Base-by-base conservation (phyloP, 192 early-diverging fungal species). In the Coemansia sp. region DNA sequence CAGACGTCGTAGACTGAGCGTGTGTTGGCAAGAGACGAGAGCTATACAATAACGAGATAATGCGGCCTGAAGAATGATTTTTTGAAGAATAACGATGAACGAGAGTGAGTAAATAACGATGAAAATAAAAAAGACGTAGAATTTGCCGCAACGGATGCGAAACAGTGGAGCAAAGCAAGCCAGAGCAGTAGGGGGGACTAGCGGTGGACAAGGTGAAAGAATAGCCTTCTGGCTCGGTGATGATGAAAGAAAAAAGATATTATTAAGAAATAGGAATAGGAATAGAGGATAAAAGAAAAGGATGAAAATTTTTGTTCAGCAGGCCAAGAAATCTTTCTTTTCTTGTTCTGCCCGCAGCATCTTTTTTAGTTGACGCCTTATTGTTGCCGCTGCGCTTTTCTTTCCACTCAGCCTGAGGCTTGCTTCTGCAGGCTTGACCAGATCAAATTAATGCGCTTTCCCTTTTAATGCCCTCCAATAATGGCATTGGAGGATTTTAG, bases 141-240 rank as follows among this genome's bases (percentile, higher is more conserved):
- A 13, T 38, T 38, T 42, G 19, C 19, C 50, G 50, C 50, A 18
- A 26, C 50, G 50, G 6, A 53, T 53, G 18, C 21, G 50, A 53
- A 53, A 53, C 50, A 53, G 50, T 23, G 50, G 50, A 53, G 50
- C 50, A 53, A 18, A 21, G 50, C 50, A 53, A 53, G 50, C 6
- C 50, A 23, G 50, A 12, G 50, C 50, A 53, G 50, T 53, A 53
- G 32, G 4, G 4, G 32, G 32, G 32, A 32, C 32, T 32, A 32
- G 32, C 32, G 32, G 32, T 32, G 32, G 32, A 2, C 32, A 32
- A 32, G 32, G 32, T 32, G 32, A 32, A 4, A 32, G 32, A 32
- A 32, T 32, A 32, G 50, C 23, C 23, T 53, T 23, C 7, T 53
- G 50, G 50, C 23, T 6, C 50, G 48, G 13, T 49, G 48, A n/a